Evolutionary conservation across 495 filamentous ascomycete species (phyloP).

Genomic region (Penicillium dipodomyicola): DNA sequence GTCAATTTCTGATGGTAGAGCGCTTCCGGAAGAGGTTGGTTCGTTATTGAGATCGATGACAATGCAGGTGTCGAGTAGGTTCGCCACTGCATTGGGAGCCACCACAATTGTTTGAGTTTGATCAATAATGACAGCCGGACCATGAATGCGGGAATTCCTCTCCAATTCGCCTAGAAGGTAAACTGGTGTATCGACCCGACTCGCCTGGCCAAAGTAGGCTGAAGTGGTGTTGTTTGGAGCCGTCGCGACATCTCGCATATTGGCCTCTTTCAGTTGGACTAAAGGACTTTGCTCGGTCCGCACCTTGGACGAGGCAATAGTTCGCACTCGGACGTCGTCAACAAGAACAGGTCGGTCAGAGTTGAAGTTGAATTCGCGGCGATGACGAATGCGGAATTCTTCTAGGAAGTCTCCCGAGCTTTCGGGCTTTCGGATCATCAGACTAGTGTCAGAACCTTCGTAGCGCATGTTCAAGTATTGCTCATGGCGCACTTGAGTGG

Average conservation of each 20-base stretch:
- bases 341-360: conserved; percentile 49
- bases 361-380: conserved; percentile 54
- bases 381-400: conserved; percentile 47
- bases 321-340: conserved; percentile 53
- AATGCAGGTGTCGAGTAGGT: conserved; percentile 43
- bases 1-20: conserved; percentile 62
- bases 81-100: conserved; percentile 66
- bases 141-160: conserved; percentile 72
- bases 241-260: conserved; percentile 27
- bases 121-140: conserved; percentile 90
- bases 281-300: conserved; percentile 42
- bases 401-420: conserved; percentile 40
- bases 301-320: conserved; percentile 43
- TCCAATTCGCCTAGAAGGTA: conserved; percentile 77
- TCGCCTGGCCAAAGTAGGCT: conserved; percentile 59
- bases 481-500: conserved; percentile 46
- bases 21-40: neutral
- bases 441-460: conserved; percentile 50
- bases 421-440: conserved; percentile 51
- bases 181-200: conserved; percentile 75
- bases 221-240: conserved; percentile 33
- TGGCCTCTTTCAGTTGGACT: conserved; percentile 37
- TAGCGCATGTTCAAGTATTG: conserved; percentile 55
- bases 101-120: conserved; percentile 95
- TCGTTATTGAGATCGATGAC: conserved; percentile 54